Evolutionary conservation across 148 eudicot genomes (phyloP), one percentile per base, ranked within the genome.

Genomic region (Dysphania ambrosioides): DNA sequence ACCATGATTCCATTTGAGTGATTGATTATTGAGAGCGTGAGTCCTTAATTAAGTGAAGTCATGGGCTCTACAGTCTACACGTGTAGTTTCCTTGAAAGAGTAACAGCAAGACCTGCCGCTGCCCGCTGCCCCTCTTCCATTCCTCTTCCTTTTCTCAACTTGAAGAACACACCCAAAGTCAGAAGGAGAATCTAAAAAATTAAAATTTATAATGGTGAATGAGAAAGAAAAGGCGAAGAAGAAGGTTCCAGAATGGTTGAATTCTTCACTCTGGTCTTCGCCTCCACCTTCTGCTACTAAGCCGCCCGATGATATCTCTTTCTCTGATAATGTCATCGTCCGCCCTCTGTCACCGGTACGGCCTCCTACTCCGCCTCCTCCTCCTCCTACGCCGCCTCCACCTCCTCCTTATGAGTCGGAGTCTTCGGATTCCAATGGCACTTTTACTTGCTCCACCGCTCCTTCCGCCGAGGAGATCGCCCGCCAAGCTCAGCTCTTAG

Each of bases 231-330:
- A 57, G 29, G 60, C 34, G 19, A 79, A 79, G 75, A 77, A 70
- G 74, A 79, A 71, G 44, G 68, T 92, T 24, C 99, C 99, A 35
- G 97, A 96, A 70, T 96, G 99, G 99, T 82, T 96, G 72, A 96
- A 96, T 84, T 89, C 89, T 79, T 86, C 99, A 49, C 79, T 96
- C 34, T 92, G 97, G 98, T 95, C 96, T 68, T 10, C 90, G 40
- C 62, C 93, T 26, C 78, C 85, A 2, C 79, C 53, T 0, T 16
- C 84, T 0, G 24, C 85, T n/a, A 19, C 81, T 5, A 24, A n/a
- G n/a, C 40, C 40, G 40, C 40, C 40, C 40, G 40, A 36, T n/a
- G n/a, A n/a, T n/a, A n/a, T n/a, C n/a, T n/a, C 40, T 36, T 36
- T 8, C 40, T 36, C 40, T 8, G 40, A 36, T 36, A 0, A 36